These are phyloP conservation scores for Citrus mangshanensis DNA, from an alignment of 345 rosid genomes.

Conservation along the genomic window DNA sequence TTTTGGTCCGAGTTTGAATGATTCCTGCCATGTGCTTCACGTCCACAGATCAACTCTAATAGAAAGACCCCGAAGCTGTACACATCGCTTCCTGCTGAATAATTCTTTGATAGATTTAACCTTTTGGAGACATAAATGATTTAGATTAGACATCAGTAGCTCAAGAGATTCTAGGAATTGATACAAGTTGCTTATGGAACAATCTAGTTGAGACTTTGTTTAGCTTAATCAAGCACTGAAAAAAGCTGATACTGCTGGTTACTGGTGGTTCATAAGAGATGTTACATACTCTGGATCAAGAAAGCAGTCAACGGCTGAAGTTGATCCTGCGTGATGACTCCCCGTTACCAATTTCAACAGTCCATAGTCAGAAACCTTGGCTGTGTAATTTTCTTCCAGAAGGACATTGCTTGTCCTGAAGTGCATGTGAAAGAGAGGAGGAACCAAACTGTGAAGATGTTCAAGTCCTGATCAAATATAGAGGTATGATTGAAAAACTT, in stretches of 20 bases:
- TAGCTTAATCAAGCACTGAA: background rate
- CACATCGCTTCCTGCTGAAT: slow-evolving; percentile 32
- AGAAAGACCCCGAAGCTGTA: slow-evolving; percentile 49
- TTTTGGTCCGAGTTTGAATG: slow-evolving; percentile 11
- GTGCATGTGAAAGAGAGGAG: slow-evolving; percentile 47
- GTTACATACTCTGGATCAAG: slow-evolving; percentile 46
- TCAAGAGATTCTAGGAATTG: background rate
- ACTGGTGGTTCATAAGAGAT: background rate
- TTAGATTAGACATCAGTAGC: background rate
- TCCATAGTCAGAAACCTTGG: slow-evolving; percentile 48
- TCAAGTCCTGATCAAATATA: slow-evolving; percentile 37
- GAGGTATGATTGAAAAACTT: background rate
- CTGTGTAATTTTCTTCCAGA: slow-evolving; percentile 29
- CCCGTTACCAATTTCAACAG: slow-evolving; percentile 24
- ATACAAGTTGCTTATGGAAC: background rate
- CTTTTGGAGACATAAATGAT: slow-evolving; percentile 13
- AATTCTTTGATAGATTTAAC: slow-evolving; percentile 19
- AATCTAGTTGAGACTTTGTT: background rate
- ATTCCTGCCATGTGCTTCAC: slow-evolving; percentile 23
- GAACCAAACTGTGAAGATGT: slow-evolving; percentile 44
- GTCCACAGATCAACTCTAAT: slow-evolving; percentile 39
- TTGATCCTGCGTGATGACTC: slow-evolving; percentile 25
- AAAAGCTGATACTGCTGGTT: background rate
- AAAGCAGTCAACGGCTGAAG: slow-evolving; percentile 42
- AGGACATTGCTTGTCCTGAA: slow-evolving; percentile 48